These are phyloP conservation scores for Huntiella decipiens DNA, from an alignment of 2,329 filamentous ascomycete species.

Conservation along the genomic window DNA sequence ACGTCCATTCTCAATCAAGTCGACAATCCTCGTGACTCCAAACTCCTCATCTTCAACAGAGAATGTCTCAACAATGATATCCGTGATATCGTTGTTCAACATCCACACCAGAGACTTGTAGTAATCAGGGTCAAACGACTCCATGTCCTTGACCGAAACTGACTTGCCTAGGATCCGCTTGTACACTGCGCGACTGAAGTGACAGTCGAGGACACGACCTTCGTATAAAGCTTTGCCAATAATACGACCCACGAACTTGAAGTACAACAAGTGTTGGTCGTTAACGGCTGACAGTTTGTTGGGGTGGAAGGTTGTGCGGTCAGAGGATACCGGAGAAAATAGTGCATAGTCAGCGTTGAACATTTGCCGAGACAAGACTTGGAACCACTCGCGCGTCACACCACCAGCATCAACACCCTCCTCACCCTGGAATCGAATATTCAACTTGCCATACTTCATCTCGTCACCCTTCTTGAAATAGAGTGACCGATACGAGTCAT, in stretches of 20 bases:
- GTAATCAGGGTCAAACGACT: constrained; percentile 94
- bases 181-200: constrained; percentile 97
- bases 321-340: constrained; percentile 90
- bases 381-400: constrained; percentile 98
- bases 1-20: constrained; percentile 70
- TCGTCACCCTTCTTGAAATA: constrained; percentile 95
- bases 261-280: constrained; percentile 88
- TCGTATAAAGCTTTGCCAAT: constrained; percentile 98
- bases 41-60: constrained; percentile 89
- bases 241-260: constrained; percentile 97
- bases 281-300: constrained; percentile 91
- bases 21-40: constrained; percentile 70
- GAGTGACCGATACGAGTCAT: constrained; percentile 94
- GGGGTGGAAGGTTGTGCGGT: constrained; percentile 95
- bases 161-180: constrained; percentile 90
- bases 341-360: constrained; percentile 96
- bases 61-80: constrained; percentile 92
- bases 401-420: constrained; percentile 96
- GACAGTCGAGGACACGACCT: constrained; percentile 85
- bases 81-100: constrained; percentile 94
- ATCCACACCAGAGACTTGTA: constrained; percentile 99
- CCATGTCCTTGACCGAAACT: constrained; percentile 97
- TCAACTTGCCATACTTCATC: constrained; percentile 98
- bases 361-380: constrained; percentile 92
- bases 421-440: constrained; percentile 90